Base-by-base conservation (phyloP, 176 grass and related monocot species). In the Oryza rufipogon region DNA sequence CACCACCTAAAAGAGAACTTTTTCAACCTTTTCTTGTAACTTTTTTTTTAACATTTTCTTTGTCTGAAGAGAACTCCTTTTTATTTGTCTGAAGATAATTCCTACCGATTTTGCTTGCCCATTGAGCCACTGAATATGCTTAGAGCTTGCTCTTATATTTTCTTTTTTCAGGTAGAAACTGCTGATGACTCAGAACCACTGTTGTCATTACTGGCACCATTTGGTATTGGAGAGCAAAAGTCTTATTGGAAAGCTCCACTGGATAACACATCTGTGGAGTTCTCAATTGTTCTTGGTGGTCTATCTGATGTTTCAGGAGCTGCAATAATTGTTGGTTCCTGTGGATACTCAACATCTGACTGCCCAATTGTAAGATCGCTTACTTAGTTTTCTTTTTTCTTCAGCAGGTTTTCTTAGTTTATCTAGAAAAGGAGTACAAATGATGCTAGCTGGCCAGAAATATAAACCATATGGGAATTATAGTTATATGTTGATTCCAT, bases 301-400 rank as follows among this genome's bases (percentile, higher is more conserved):
- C 70, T 94, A 87, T 99, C 96, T 73, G 96, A 99, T 94, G 91
- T 99, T 78, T 88, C 87, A 65, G 96, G 93, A 64, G 91, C 94
- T 87, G 88, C 86, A 22, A 39, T 99, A 78, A 87, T 99, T 78
- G 93, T 96, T 84, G 95, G 96, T 85, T 92, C 88, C 32, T 99
- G 96, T 42, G 96, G 96, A 80, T 99, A 96, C 67, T 93, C 96
- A 45, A 41, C 77, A 78, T 92, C 76, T 87, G 87, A 96, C 74
- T 91, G 93, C 86, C 96, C 96, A 83, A 89, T 87, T 81, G 96
- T 99, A 94, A 96, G 96, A 88, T 69, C 16, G 33, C 2, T 44
- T 58, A 76, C 65, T 32, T 67, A 80, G 38, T 41, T 23, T 78
- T 77, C 26, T 82, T 85, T 19, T 26, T 80, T 68, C 71, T 70